Conservation (phyloP, 495 filamentous ascomycete genomes). For the Daldinia vernicosa region DNA sequence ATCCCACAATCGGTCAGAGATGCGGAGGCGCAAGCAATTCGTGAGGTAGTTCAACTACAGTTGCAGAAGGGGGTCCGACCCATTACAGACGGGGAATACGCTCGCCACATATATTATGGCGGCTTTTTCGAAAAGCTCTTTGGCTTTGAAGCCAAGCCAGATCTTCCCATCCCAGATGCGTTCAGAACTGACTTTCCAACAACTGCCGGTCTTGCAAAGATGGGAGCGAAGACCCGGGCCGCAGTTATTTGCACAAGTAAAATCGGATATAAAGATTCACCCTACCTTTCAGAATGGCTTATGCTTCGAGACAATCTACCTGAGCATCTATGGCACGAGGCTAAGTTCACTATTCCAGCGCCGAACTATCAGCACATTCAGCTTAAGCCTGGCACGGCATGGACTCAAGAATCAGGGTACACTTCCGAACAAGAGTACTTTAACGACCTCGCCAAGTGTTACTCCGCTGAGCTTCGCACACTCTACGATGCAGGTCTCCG, state of each 20-base stretch:
- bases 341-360: constrained; percentile 76
- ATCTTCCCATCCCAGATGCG: constrained; percentile 53
- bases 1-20: constrained; percentile 55
- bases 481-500: constrained; percentile 76
- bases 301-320: constrained; percentile 69
- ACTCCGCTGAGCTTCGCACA: constrained; percentile 69
- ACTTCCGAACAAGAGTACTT: constrained; percentile 74
- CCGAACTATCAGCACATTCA: constrained; percentile 77
- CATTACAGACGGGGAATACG: constrained; percentile 80
- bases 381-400: constrained; percentile 73
- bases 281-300: constrained; percentile 75
- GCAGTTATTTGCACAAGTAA: constrained; percentile 76
- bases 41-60: constrained; percentile 70
- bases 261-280: constrained; percentile 71
- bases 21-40: constrained; percentile 71
- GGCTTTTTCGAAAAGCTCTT: constrained; percentile 77
- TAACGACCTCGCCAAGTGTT: constrained; percentile 75
- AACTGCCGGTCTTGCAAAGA: constrained; percentile 48
- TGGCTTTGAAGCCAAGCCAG: constrained; percentile 53
- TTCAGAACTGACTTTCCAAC: constrained; percentile 46
- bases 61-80: constrained; percentile 70
- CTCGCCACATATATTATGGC: constrained; percentile 69
- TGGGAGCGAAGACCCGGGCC: constrained; percentile 67
- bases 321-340: constrained; percentile 64
- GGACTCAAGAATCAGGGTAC: constrained; percentile 70